These are phyloP conservation scores for Podospora australis DNA, from an alignment of 495 filamentous ascomycete genomes.

Conservation along the genomic window DNA sequence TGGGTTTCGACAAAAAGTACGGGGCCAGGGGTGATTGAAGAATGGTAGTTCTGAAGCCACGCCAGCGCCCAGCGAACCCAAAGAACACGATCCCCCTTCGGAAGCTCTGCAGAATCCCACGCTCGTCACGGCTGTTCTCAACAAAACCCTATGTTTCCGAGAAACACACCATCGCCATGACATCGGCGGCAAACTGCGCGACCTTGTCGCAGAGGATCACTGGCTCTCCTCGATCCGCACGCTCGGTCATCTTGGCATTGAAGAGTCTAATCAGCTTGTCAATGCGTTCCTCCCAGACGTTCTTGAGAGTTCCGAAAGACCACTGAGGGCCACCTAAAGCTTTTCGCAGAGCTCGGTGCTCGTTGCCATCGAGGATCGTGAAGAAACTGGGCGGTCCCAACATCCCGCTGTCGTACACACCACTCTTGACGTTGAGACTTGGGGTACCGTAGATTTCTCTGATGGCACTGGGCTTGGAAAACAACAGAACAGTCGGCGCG, in stretches of 20 bases:
- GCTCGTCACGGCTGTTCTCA: slow-evolving; percentile 6
- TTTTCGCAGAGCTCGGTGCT: neutral
- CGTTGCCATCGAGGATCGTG: neutral
- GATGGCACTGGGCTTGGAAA: neutral
- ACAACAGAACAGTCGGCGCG: neutral
- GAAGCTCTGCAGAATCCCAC: neutral
- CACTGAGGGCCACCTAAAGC: slow-evolving; percentile 1
- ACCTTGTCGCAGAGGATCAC: slow-evolving; percentile 4
- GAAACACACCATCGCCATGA: slow-evolving; percentile 12
- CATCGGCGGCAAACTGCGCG: slow-evolving; percentile 12
- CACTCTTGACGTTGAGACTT: neutral
- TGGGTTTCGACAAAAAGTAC: no score
- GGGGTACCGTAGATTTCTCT: neutral
- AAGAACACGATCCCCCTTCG: slow-evolving; percentile 1
- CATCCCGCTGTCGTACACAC: neutral
- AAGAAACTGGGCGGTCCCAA: neutral
- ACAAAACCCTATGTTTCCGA: slow-evolving; percentile 7
- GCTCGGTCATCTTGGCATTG: no score
- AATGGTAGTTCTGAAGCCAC: neutral
- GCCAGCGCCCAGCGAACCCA: neutral
- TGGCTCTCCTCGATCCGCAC: neutral
- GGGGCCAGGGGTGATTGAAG: neutral
- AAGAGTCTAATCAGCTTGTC: slow-evolving; percentile 32
- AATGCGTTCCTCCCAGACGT: slow-evolving; percentile 44
- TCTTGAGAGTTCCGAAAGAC: slow-evolving; percentile 26